Base-by-base conservation (phyloP, 169 alveolate species). In the Plasmodium vinckei region DNA sequence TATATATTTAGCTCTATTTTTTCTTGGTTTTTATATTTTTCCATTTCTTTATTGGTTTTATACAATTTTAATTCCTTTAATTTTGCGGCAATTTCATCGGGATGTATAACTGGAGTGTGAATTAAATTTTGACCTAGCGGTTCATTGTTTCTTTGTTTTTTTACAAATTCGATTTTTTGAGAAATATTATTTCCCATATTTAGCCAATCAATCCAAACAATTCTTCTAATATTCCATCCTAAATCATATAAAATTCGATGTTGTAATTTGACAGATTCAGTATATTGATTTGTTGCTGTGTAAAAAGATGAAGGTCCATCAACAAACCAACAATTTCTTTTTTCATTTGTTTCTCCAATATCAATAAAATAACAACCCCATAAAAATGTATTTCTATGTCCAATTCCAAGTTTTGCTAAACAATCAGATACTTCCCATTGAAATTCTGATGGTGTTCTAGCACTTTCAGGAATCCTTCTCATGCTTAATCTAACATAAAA, bases 311-410 rank as follows among this genome's bases (percentile, higher is more conserved):
- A 82, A 15, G 97, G 97, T 1, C 97, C 97, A 63, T 95, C 97
- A 10, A 95, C 89, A 56, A 95, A 95, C 95, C 97, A 94, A 59
- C 97, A 95, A 82, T 94, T 92, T 60, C 91, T 59, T 60, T 92
- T 77, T 12, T 95, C 97, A 57, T 82, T 91, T 3, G 73, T 87
- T 79, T 95, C 97, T 2, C 97, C 97, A 5, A 95, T 94, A 60
- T 95, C 97, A 12, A 95, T 93, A 94, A 92, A 95, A 71, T 88
- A 95, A 73, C 97, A 94, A 5, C 97, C 97, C 97, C 97, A 95
- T 17, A 91, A 87, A 82, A 65, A 79, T 0, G 97, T 87, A 56
- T 95, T 95, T 73, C 97, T 91, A 71, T 95, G 97, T 47, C 92
- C 67, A 1, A 94, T 49, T 0, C 96, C 96, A 57, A 95, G 56